Evolutionary conservation across 192 early-diverging fungal genomes (phyloP).

Genomic region (Pecoramyces ruminantium): DNA sequence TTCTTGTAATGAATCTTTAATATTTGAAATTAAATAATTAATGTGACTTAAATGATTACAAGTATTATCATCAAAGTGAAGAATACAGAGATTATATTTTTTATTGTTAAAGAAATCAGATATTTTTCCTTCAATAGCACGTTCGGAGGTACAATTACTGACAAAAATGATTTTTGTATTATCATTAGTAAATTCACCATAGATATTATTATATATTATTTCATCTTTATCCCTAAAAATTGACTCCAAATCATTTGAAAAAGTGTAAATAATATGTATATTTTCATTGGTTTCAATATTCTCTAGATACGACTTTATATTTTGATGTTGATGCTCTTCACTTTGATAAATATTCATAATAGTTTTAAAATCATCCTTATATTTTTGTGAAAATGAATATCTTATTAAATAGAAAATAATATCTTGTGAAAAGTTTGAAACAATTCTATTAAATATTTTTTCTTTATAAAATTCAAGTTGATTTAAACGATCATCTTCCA

Average conservation of each 20-base stretch:
- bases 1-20: background rate
- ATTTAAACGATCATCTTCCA: no score
- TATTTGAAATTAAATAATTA: background rate
- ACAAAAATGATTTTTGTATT: background rate
- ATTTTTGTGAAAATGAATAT: background rate
- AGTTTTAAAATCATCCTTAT: background rate
- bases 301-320: background rate
- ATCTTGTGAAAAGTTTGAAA: background rate
- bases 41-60: background rate
- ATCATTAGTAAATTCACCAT: background rate
- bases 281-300: background rate
- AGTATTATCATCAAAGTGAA: background rate
- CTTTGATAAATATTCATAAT: background rate
- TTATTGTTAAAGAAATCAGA: background rate
- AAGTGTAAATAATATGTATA: background rate
- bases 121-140: background rate
- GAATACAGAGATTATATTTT: background rate
- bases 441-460: background rate
- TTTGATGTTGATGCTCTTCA: background rate
- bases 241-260: background rate
- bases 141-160: background rate
- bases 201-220: background rate
- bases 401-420: background rate
- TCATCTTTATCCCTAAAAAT: background rate
- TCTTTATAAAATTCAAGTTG: background rate